Percentiles rank a stretch among this genome's conserved stretches.
Evolutionary conservation across 768 basidiomycete genomes (phyloP).

Genomic region (Lactifluus echinatus): DNA sequence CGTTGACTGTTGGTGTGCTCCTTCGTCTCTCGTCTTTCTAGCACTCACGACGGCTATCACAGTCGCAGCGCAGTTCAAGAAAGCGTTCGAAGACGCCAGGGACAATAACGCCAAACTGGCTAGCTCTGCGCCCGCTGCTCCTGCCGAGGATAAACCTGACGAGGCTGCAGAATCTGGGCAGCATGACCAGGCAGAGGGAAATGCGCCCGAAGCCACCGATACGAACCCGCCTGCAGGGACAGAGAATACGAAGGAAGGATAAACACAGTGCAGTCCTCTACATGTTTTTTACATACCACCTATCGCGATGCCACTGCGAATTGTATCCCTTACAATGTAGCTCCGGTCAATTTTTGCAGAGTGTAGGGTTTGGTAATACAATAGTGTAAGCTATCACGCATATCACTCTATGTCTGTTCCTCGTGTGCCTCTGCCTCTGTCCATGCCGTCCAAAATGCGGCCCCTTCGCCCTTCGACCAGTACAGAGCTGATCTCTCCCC

Average conservation of each 20-base stretch:
- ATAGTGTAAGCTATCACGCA: conserved; percentile 7
- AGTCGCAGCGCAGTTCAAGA: conserved; percentile 88
- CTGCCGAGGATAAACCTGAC: conserved; percentile 28
- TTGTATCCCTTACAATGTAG: conserved; percentile 7
- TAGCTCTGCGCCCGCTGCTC: conserved; percentile 23
- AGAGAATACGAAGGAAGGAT: conserved; percentile 30
- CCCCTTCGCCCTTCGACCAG: conserved; percentile 60
- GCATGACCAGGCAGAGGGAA: conserved; percentile 26
- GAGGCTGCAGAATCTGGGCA: conserved; percentile 23
- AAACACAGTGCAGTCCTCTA: conserved; percentile 8
- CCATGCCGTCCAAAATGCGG: conserved; percentile 72
- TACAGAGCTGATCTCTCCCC: conserved; percentile 59
- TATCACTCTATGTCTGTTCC: conserved; percentile 10
- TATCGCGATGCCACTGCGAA: background rate
- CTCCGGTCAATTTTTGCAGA: conserved; percentile 1
- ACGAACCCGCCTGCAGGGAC: conserved; percentile 23
- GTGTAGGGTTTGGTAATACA: conserved; percentile 16
- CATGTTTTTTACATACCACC: conserved; percentile 20
- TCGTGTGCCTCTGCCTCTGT: conserved; percentile 48
- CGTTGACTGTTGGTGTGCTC: conserved; percentile 66
- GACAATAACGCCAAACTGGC: conserved; percentile 42
- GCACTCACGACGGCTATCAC: background rate
- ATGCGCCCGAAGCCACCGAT: conserved; percentile 23
- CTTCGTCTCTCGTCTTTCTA: background rate
- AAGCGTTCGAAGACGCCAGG: conserved; percentile 80